Evolutionary conservation across 257 asterid genomes (phyloP).

Genomic region (Lantana camara): DNA sequence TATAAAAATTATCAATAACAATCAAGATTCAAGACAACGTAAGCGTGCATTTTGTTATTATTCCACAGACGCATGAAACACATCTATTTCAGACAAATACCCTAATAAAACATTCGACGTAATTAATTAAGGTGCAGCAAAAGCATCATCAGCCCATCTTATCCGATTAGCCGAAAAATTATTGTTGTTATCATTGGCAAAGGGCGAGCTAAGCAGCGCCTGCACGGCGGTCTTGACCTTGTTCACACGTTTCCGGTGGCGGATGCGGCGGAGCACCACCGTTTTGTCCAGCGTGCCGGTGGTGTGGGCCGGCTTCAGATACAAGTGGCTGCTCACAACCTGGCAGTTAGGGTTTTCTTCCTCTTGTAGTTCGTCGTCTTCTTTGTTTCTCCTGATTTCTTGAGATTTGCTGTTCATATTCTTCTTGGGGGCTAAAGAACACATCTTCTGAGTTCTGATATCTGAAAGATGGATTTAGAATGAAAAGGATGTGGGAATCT

Average conservation of each 20-base stretch:
- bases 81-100: too few species aligned
- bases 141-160: constrained; percentile 77
- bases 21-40: too few species aligned
- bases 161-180: constrained; percentile 23
- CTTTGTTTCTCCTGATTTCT: not conserved
- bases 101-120: too few species aligned
- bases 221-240: constrained; percentile 45
- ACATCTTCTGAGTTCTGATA: too few species aligned
- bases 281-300: constrained; percentile 51
- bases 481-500: not conserved
- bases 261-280: constrained; percentile 67
- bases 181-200: not conserved
- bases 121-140: constrained; percentile 56
- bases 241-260: constrained; percentile 65
- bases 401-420: not conserved
- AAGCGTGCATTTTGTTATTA: too few species aligned
- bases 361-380: constrained; percentile 30
- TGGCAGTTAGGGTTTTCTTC: constrained; percentile 12
- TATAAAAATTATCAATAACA: too few species aligned
- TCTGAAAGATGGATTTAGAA: not conserved
- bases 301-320: constrained; percentile 45
- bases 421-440: constrained; percentile 26
- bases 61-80: too few species aligned
- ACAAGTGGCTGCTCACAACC: constrained; percentile 41
- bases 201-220: constrained; percentile 45